Evolutionary conservation across 495 filamentous ascomycete genomes (phyloP).

Genomic region (Penicillium arizonense): DNA sequence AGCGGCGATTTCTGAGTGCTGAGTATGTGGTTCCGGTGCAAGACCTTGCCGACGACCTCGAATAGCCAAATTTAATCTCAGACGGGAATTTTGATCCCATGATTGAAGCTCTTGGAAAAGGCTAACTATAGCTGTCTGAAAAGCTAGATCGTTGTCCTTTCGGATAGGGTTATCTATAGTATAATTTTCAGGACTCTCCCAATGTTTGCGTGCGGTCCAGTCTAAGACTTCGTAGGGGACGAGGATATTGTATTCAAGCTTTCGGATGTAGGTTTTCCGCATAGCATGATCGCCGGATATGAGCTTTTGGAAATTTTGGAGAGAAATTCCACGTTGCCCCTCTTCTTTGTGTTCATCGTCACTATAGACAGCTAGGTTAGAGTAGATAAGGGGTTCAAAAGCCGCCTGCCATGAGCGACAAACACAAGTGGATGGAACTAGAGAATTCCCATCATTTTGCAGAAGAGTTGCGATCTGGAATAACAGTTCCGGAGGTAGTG

Average conservation of each 20-base stretch:
- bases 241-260: too few relatives aligned
- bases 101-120: conserved; percentile 3
- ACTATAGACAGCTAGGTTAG: background rate
- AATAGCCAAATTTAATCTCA: background rate
- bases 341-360: background rate
- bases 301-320: background rate
- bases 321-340: background rate
- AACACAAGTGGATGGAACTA: background rate
- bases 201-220: too few relatives aligned
- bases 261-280: too few relatives aligned
- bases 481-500: background rate
- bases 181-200: too few relatives aligned
- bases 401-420: background rate
- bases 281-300: too few relatives aligned
- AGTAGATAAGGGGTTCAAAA: background rate
- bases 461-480: background rate
- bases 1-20: background rate
- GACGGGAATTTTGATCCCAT: background rate
- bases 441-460: background rate
- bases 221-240: too few relatives aligned
- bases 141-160: background rate
- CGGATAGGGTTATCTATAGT: too few relatives aligned
- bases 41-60: background rate
- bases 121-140: conserved; percentile 1
- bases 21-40: background rate